phyloP scores from a whole-genome alignment of 179 eudicot species.

The Spergularia azorica region DNA sequence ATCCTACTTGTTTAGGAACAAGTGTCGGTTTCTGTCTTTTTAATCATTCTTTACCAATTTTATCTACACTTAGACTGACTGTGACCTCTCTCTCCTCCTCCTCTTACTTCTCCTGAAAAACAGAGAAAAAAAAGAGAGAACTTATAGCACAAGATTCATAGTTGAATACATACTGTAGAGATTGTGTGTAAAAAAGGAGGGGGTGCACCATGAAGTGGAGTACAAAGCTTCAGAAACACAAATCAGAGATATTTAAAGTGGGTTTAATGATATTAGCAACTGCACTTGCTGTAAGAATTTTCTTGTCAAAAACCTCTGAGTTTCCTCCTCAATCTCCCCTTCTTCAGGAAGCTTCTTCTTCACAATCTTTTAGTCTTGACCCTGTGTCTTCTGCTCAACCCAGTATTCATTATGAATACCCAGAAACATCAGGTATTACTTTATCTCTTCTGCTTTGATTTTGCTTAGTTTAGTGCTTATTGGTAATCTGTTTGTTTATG shows the following conservation, averaged over 20 bases:
- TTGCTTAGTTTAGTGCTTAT: no score
- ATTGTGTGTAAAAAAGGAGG: neutral
- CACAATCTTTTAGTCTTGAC: neutral
- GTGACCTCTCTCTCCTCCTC: no score
- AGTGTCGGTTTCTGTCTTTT: no score
- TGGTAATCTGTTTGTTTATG: no score
- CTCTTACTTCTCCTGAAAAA: no score
- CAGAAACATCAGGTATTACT: no score
- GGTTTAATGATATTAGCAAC: slow-evolving; percentile 39
- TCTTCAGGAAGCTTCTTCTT: neutral
- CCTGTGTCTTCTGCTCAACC: neutral
- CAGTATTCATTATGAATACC: no score
- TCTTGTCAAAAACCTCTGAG: slow-evolving; percentile 27
- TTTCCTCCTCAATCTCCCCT: slow-evolving; percentile 33
- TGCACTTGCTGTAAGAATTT: slow-evolving; percentile 40
- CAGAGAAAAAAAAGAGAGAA: neutral
- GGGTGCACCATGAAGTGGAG: slow-evolving; percentile 22
- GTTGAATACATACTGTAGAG: no score
- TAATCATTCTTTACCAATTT: no score
- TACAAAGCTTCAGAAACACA: slow-evolving; percentile 38
- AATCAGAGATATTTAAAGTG: slow-evolving; percentile 36
- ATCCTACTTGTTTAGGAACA: no score
- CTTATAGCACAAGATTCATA: neutral
- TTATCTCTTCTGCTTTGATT: no score
- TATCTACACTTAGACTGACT: no score